Base-by-base conservation (phyloP, 1,139 yeast species). In the Kluyveromyces sp. region DNA sequence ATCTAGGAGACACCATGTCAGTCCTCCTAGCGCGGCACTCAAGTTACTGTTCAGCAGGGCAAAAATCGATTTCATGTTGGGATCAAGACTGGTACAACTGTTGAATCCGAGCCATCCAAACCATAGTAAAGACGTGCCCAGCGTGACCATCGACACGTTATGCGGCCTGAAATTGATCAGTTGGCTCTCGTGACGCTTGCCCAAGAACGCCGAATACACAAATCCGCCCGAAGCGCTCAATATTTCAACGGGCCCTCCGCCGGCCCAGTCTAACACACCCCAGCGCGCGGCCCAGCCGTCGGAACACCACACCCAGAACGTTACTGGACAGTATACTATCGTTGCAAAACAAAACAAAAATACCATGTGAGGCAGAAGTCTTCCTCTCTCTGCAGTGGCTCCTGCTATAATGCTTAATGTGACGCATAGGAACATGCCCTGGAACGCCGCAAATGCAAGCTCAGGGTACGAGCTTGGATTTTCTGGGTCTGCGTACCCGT, bases 201-300 rank as follows among this genome's bases (percentile, higher is more conserved):
- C 96, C 45, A 88, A 70, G 47, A 85, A 87, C 47, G 80, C 78
- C 13, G 94, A 81, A 56, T 83, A 83, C 8, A 85, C 95, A 57
- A 89, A 80, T 1, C 95, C 96, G 35, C 88, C 84, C 19, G 87
- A 83, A 53, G 97, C 97, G 26, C 94, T 80, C 31, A 87, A 75
- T 45, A 92, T 86, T 64, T 92, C 97, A 35, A 92, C 96, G 1
- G 96, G 95, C 0, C 97, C 97, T 43, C 96, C 96, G 33, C 98
- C 98, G 28, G 98, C 97, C 64, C 87, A 92, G 63, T 92, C 98
- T 46, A 89, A 71, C 1, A 83, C 97, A 16, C 95, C 96, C 76
- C 95, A 89, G 55, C 76, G 73, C 65, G 71, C 77, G 33, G 96
- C 95, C 97, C 97, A 92, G 36, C 97, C 97, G 38, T 81, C 80